A percentile compares a stretch with the other conserved stretches of the same genome.
These are phyloP conservation scores for Ceratopteris richardii DNA, from an alignment of 75 land plant genomes.

Conservation along the genomic window DNA sequence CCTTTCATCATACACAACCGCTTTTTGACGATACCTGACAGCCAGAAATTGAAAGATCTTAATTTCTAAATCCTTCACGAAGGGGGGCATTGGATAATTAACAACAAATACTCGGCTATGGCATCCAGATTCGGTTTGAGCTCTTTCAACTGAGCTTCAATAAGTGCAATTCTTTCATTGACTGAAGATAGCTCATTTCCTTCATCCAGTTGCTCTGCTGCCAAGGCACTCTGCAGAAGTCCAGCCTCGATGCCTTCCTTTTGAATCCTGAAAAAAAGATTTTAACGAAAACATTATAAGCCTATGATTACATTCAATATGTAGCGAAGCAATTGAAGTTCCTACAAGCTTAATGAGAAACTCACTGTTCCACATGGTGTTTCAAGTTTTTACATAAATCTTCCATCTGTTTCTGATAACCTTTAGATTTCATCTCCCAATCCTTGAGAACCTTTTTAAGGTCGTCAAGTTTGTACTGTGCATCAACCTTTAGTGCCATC, in stretches of 20 bases:
- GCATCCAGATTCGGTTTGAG: slow-evolving; percentile 87
- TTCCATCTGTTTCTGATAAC: slow-evolving; percentile 51
- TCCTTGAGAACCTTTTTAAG: slow-evolving; percentile 51
- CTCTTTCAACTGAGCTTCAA: slow-evolving; percentile 82
- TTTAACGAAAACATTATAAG: no score
- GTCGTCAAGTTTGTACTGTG: slow-evolving; percentile 70
- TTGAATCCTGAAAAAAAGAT: slow-evolving; percentile 38
- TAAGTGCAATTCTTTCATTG: slow-evolving; percentile 58
- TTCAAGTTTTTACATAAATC: slow-evolving; percentile 40
- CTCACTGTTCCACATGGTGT: slow-evolving; percentile 80
- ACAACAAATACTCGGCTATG: slow-evolving; percentile 63
- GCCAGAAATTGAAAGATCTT: not conserved
- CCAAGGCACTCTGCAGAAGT: slow-evolving; percentile 47
- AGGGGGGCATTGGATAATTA: slow-evolving; percentile 2
- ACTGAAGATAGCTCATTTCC: slow-evolving; percentile 44
- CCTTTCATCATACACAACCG: slow-evolving; percentile 55
- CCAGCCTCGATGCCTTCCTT: slow-evolving; percentile 74
- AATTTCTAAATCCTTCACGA: slow-evolving; percentile 1
- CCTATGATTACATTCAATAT: no score
- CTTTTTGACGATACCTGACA: slow-evolving; percentile 70
- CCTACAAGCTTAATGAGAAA: no score
- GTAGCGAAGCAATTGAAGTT: no score
- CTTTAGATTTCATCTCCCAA: slow-evolving; percentile 56
- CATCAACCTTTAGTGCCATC: slow-evolving; percentile 55
- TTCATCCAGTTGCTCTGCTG: slow-evolving; percentile 29